Evolutionary conservation across 2,329 filamentous ascomycete species (phyloP), one percentile per base, ranked within the genome.

Genomic region (Cryphonectria naterciae): DNA sequence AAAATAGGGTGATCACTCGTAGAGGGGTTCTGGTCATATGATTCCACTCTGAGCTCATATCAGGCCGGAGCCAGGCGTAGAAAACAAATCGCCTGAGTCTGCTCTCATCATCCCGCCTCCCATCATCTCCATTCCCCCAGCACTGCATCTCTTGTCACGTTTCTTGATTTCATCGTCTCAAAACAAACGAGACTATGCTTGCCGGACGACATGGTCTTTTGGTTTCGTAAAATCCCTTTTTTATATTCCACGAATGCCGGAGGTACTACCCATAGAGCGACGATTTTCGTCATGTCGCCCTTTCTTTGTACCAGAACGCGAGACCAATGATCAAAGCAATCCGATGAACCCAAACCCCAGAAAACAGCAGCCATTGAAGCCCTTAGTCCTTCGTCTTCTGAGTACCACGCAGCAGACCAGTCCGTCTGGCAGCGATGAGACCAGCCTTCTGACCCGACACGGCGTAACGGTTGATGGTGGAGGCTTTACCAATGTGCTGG

Each of bases 401-500:
- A 84, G 96, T 98, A 97, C 96, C 96, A 88, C 96, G 95, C 84
- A 99, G 91, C 87, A 99, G 91, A 98, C 96, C 96, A 85, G 96
- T 99, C 91, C 97, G 93, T 87, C 96, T 91, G 86, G 96, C 96
- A 86, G 96, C 96, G 88, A 99, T 99, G 84, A 99, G 95, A 98
- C 96, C 96, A 81, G 96, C 96, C 91, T 99, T 99, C 89, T 99
- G 96, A 93, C 96, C 96, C 87, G 94, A 92, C 85, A 92, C 92
- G 81, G 96, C 96, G 88, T 97, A 97, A 85, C 96, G 92, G 80
- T 94, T 97, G 87, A 99, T 99, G 84, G 96, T 99, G 78, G 96
- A 99, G 81, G 96, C 96, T 89, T 99, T 98, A 93, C 96, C 95
- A 83, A 98, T 98, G 87, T 99, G 96, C 90, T 99, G 96, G 87